Base-by-base conservation (phyloP, 441 rosid genomes). In the Pelargonium fulgidum region DNA sequence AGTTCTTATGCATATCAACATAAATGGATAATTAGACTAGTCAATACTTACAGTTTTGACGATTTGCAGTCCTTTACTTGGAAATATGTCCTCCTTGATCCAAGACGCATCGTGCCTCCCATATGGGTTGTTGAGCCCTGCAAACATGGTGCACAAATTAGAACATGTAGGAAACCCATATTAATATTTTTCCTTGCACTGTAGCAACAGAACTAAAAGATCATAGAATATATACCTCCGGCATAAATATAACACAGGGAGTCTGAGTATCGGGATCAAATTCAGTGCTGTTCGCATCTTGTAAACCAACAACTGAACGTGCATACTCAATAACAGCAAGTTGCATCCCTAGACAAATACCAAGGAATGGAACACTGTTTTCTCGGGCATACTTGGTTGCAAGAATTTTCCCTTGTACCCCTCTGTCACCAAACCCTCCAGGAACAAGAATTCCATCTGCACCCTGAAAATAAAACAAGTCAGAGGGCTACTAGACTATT, bases 331-430 rank as follows among this genome's bases (percentile, higher is more conserved):
- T 85, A 65, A 94, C 99, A 39, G 98, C 99, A 75, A 83, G 75
- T 79, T 94, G 99, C 99, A 94, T 94, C 62, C 99, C 99, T 7
- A 94, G 83, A 71, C 99, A 94, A 74, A 94, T 92, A 65, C 99
- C 99, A 13, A 94, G 93, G 81, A 74, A 94, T 56, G 99, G 98
- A 73, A 89, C 67, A 83, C 78, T 81, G 70, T 89, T 88, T 81
- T 94, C 96, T 76, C 99, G 85, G 16, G 97, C 98, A 75, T 86
- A 82, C 67, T 84, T 90, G 0, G 98, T 94, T 24, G 99, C 92
- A 17, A 85, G 76, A 70, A 94, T 90, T 85, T 94, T 94, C 74
- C 99, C 99, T 77, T 87, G 73, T 58, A 94, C 96, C 14, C 99
- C 99, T 76, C 99, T 83, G 70, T 85, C 85, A 14, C 99, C 99